Percentiles rank a stretch among this genome's conserved stretches.
phyloP scores from a whole-genome alignment of 2,329 filamentous ascomycete species.

The Pseudogymnoascus sp. region DNA sequence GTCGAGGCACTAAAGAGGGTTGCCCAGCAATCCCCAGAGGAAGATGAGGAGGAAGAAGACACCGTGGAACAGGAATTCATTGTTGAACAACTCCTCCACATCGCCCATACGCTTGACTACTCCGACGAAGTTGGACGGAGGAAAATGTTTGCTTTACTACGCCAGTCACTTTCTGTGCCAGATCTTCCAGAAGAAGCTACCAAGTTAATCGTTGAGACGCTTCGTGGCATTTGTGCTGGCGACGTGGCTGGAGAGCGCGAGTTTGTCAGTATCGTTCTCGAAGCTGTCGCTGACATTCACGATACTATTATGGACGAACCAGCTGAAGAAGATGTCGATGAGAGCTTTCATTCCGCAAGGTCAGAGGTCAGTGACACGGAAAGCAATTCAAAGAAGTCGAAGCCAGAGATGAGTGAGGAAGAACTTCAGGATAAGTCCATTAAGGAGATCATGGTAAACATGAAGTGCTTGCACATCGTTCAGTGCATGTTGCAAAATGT shows the following conservation, averaged over 20 bases:
- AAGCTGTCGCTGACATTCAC: conserved; percentile 93
- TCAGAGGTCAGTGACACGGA: conserved; percentile 71
- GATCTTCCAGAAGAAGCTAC: conserved; percentile 90
- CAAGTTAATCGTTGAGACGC: conserved; percentile 73
- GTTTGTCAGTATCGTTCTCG: conserved; percentile 78
- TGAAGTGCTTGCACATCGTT: conserved; percentile 95
- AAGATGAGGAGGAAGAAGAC: conserved; percentile 68
- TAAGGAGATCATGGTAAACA: conserved; percentile 90
- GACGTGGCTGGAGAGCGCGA: conserved; percentile 69
- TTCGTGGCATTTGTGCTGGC: conserved; percentile 75
- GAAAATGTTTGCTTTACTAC: conserved; percentile 89
- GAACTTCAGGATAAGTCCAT: conserved; percentile 69
- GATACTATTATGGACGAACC: conserved; percentile 77
- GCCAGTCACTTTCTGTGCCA: conserved; percentile 76
- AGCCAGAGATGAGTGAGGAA: conserved; percentile 50
- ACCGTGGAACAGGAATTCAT: conserved; percentile 90
- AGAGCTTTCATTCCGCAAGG: conserved; percentile 88
- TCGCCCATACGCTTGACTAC: conserved; percentile 87
- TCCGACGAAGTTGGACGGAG: conserved; percentile 92
- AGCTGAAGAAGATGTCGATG: conserved; percentile 55
- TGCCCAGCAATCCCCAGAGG: conserved; percentile 45
- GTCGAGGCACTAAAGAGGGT: conserved; percentile 55
- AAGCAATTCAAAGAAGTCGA: conserved; percentile 39
- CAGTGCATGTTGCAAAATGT: conserved; percentile 97
- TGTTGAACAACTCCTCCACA: conserved; percentile 88